phyloP scores from a whole-genome alignment of 2,329 filamentous ascomycete species.

The Monilinia vaccinii-corymbosi region DNA sequence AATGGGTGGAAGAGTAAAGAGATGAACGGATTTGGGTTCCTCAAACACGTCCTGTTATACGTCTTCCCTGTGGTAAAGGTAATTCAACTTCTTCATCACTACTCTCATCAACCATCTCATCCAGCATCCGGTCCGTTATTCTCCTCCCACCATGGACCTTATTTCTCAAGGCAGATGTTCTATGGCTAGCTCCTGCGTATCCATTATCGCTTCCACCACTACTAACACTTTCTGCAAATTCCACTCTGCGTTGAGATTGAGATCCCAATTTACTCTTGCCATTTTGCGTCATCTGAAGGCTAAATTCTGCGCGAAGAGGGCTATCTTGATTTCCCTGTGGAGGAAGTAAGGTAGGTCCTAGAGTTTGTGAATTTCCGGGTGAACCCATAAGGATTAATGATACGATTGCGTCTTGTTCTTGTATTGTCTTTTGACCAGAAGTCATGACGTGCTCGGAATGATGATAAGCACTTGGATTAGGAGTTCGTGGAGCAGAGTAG shows the following conservation, averaged over 20 bases:
- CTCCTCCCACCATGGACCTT: conserved; percentile 16
- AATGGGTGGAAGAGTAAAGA: background rate
- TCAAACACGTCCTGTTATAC: conserved; percentile 18
- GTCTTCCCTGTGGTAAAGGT: conserved; percentile 22
- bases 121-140: conserved; percentile 28
- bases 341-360: conserved; percentile 45
- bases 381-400: conserved; percentile 75
- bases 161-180: conserved; percentile 4
- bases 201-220: conserved; percentile 3
- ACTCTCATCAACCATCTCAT: conserved; percentile 29
- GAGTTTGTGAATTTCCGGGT: conserved; percentile 59
- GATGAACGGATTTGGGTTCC: background rate
- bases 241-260: conserved; percentile 16
- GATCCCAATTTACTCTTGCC: conserved; percentile 19
- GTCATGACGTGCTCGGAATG: conserved; percentile 38
- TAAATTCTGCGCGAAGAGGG: conserved; percentile 27
- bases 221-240: conserved; percentile 17
- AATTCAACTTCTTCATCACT: conserved; percentile 30
- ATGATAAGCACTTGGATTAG: conserved; percentile 8
- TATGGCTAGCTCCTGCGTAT: background rate
- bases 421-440: conserved; percentile 53
- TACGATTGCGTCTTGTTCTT: conserved; percentile 76
- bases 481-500: conserved; percentile 23
- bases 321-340: conserved; percentile 28
- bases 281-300: conserved; percentile 15